phyloP scores from a whole-genome alignment of 2,329 filamentous ascomycete species.

The Diatrype stigma region DNA sequence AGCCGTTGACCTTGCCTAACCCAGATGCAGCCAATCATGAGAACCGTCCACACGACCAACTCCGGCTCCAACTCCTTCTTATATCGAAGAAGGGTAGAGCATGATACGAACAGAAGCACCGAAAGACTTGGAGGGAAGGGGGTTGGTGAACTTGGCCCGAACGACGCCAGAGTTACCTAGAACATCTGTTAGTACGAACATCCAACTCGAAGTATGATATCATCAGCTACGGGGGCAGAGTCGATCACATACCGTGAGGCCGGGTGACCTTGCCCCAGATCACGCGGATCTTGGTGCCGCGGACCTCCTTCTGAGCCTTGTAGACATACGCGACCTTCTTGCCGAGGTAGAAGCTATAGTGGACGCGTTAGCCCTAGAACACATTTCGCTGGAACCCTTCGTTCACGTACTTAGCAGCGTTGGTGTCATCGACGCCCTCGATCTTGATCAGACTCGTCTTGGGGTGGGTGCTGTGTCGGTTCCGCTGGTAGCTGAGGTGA shows the following conservation, averaged over 20 bases:
- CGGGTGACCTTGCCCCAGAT: constrained; percentile 99
- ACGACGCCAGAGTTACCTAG: constrained; percentile 96
- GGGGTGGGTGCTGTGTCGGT: constrained; percentile 86
- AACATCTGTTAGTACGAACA: constrained; percentile 10
- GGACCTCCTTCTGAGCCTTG: constrained; percentile 89
- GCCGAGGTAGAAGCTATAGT: constrained; percentile 81
- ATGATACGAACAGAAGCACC: constrained; percentile 94
- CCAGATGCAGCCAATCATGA: constrained; percentile 40
- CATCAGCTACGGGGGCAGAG: neutral
- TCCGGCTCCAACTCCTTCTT: constrained; percentile 57
- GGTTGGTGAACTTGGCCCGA: constrained; percentile 93
- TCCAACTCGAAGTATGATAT: neutral
- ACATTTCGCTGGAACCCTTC: neutral
- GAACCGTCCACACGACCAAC: constrained; percentile 61
- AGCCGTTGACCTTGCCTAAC: constrained; percentile 51
- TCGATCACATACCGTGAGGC: constrained; percentile 68
- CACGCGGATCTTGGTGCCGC: constrained; percentile 96
- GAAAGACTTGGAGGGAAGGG: constrained; percentile 95
- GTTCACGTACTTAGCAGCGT: constrained; percentile 73
- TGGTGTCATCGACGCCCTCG: constrained; percentile 90
- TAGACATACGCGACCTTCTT: constrained; percentile 99
- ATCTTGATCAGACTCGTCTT: constrained; percentile 96
- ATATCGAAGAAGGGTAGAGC: constrained; percentile 98
- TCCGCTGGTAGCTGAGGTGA: constrained; percentile 96
- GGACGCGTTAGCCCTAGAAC: constrained; percentile 14